Evolutionary conservation across 1,284 basidiomycete genomes (phyloP).

Genomic region (Rhodotorula sp.): DNA sequence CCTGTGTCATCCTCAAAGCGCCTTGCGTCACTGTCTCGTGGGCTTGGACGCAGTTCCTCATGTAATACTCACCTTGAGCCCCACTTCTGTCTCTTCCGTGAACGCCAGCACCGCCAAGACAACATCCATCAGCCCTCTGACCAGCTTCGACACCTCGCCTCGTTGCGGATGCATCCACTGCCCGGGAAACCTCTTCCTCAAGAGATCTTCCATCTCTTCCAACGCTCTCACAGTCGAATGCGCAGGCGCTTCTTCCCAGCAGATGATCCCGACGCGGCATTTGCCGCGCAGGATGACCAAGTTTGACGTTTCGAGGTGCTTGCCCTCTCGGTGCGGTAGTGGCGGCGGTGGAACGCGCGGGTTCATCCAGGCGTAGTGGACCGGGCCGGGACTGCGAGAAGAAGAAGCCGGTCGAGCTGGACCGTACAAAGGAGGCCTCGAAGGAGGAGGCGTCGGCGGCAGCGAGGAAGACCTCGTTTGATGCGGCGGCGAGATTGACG

Average conservation of each 20-base stretch:
- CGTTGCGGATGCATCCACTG: neutral
- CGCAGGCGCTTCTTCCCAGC: neutral
- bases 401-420: no score
- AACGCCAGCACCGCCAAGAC: neutral
- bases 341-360: slow-evolving; percentile 1
- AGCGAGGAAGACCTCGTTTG: no score
- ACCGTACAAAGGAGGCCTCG: no score
- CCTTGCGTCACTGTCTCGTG: no score
- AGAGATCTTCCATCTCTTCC: neutral
- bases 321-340: neutral
- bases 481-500: no score
- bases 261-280: neutral
- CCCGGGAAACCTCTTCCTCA: neutral
- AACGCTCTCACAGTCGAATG: neutral
- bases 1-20: no score
- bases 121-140: neutral
- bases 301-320: neutral
- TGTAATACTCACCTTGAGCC: neutral
- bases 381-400: neutral
- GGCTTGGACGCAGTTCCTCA: no score
- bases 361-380: neutral
- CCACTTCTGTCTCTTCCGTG: neutral
- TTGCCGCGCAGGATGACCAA: neutral
- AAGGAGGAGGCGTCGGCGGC: no score
- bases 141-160: neutral